phyloP scores from a whole-genome alignment of 345 rosid species.

The Mallotus nudiflorus region DNA sequence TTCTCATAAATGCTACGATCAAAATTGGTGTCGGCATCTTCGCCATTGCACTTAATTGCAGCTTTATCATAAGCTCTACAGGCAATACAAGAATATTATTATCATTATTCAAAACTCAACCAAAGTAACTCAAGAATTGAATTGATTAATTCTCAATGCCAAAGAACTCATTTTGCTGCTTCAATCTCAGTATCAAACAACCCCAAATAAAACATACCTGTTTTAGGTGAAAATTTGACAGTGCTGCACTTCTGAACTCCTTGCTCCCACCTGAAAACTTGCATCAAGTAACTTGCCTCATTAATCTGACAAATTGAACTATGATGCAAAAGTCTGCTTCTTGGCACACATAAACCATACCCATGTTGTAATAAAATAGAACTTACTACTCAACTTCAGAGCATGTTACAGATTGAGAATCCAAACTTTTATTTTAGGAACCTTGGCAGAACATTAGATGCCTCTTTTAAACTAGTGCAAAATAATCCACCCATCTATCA shows the following conservation, averaged over 20 bases:
- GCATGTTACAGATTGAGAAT: not conserved
- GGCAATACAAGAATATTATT: not conserved
- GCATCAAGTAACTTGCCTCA: not conserved
- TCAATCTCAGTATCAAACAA: constrained; percentile 92
- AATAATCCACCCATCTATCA: no score
- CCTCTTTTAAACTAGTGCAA: no score
- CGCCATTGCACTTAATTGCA: constrained; percentile 89
- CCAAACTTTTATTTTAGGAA: no score
- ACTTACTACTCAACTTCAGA: not conserved
- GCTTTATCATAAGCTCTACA: constrained; percentile 84
- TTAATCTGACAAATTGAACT: not conserved
- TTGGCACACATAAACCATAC: not conserved
- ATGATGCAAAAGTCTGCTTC: not conserved
- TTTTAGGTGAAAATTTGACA: not conserved
- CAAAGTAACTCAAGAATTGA: not conserved
- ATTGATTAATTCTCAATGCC: not conserved
- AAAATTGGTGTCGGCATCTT: constrained; percentile 92
- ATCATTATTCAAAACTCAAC: not conserved
- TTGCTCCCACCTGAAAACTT: not conserved
- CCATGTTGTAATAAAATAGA: not conserved
- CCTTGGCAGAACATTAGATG: no score
- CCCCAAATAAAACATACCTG: constrained; percentile 92
- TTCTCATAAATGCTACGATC: constrained; percentile 78
- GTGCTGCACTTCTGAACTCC: not conserved
- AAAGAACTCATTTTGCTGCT: constrained; percentile 67